Evolutionary conservation across 2,329 filamentous ascomycete genomes (phyloP), one percentile per base, ranked within the genome.

Genomic region (Diaporthe nobilis): DNA sequence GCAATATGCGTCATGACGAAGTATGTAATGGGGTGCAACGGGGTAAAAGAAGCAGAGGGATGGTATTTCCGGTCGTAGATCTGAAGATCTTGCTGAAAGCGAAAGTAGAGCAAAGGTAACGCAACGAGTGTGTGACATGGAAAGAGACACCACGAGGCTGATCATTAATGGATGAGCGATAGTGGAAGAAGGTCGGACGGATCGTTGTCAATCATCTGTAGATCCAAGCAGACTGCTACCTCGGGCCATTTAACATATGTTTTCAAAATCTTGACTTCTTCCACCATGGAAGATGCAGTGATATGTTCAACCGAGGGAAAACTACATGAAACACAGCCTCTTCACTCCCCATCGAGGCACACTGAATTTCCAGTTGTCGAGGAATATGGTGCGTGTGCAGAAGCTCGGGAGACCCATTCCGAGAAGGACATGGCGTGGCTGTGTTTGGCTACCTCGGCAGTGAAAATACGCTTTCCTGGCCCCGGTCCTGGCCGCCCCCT

Each of bases 321-420:
- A 25, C 34, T 61, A 15, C 22, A 42, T 3, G 37, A 25, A 61
- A 28, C 58, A 61, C 37, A 25, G 58, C 58, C 58, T 37, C 58
- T 12, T 37, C 55, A 37, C 28, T 37, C 13, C 17, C 31, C 25
- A 3, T 34, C 15, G 55, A 58, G 17, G 9, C 55, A 37, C 1
- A 22, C 2, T 22, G 6, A 20, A 5, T 3, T 37, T 22, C 31
- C 15, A 6, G 12, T 39, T 9, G 2, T 61, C 22, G 2, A 34
- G 7, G 7, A 0, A 37, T 2, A 12, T 22, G 3, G 3, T 22
- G 7, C 15, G 20, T 3, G 12, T n/a, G 12, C 2, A 13, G 34
- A 0, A 25, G 57, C 10, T n/a, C n/a, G n/a, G n/a, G n/a, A n/a
- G n/a, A n/a, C 31, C 5, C 9, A 25, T 42, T 61, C 34, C 31